Conservation (phyloP, 2,329 filamentous ascomycete species). For the Fusarium ambrosium region DNA sequence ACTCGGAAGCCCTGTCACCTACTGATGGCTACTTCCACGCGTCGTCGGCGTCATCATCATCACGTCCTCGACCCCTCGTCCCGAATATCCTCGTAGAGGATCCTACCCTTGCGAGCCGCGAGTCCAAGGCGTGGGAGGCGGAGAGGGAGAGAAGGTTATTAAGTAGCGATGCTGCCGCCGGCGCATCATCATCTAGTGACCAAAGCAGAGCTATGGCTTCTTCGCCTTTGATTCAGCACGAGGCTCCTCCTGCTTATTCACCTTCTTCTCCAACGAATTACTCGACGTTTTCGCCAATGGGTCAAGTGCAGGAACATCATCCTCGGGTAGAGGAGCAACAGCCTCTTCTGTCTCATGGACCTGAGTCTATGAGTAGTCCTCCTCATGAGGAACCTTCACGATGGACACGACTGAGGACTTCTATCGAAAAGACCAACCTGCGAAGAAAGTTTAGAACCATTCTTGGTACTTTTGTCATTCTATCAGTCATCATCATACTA, state of each 20-base stretch:
- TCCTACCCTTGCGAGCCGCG: conserved; percentile 57
- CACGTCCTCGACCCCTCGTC: conserved; percentile 54
- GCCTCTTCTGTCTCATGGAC: conserved; percentile 57
- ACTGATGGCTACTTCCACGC: conserved; percentile 67
- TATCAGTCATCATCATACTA: conserved; percentile 51
- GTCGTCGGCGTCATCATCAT: conserved; percentile 48
- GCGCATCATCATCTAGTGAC: neutral
- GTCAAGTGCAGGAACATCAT: conserved; percentile 57
- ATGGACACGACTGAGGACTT: conserved; percentile 49
- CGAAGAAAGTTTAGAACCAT: conserved; percentile 49
- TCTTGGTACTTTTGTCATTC: conserved; percentile 50
- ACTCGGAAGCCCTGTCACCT: conserved; percentile 59
- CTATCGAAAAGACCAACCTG: conserved; percentile 28
- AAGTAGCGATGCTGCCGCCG: conserved; percentile 40
- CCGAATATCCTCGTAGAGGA: conserved; percentile 65
- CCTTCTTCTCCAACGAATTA: conserved; percentile 58
- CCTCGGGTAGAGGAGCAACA: conserved; percentile 57
- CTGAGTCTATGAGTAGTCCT: conserved; percentile 62
- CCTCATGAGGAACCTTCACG: conserved; percentile 42
- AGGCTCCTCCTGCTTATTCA: conserved; percentile 66
- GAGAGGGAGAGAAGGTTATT: conserved; percentile 55
- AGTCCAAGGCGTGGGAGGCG: conserved; percentile 61
- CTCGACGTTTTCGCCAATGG: conserved; percentile 63
- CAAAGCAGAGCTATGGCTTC: neutral
- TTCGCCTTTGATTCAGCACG: conserved; percentile 44